phyloP scores from a whole-genome alignment of 345 rosid genomes.

The Populus deltoides region DNA sequence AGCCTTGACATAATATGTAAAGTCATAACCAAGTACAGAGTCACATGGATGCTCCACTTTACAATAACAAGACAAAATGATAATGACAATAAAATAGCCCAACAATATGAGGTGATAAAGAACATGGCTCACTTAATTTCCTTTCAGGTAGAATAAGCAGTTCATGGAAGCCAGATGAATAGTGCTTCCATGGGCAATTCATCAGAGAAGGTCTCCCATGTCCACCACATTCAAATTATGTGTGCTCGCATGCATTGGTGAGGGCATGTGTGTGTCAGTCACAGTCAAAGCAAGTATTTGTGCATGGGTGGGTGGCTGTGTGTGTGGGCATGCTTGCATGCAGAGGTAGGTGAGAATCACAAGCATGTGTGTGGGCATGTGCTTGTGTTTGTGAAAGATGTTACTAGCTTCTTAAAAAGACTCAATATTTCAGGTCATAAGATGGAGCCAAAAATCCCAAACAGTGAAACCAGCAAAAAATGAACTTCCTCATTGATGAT shows the following conservation, averaged over 20 bases:
- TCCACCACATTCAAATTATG: background rate
- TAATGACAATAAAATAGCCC: background rate
- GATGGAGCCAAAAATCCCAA: background rate
- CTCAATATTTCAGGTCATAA: background rate
- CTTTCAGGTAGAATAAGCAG: background rate
- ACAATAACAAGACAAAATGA: background rate
- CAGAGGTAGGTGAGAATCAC: background rate
- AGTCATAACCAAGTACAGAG: background rate
- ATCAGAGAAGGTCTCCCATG: background rate
- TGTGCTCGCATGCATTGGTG: background rate
- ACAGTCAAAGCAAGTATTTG: background rate
- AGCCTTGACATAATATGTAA: background rate
- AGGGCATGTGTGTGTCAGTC: background rate
- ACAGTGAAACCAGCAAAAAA: background rate
- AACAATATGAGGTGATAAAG: background rate
- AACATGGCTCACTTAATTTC: background rate
- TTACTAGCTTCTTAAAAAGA: background rate
- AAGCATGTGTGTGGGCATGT: background rate
- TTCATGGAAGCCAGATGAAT: background rate
- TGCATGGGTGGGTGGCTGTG: background rate
- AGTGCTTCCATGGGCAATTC: background rate
- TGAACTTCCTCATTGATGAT: background rate
- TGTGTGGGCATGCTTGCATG: background rate
- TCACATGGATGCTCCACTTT: background rate
- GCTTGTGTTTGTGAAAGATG: background rate